Conservation (phyloP, 306 rosid species). For the Citrullus amarus region DNA sequence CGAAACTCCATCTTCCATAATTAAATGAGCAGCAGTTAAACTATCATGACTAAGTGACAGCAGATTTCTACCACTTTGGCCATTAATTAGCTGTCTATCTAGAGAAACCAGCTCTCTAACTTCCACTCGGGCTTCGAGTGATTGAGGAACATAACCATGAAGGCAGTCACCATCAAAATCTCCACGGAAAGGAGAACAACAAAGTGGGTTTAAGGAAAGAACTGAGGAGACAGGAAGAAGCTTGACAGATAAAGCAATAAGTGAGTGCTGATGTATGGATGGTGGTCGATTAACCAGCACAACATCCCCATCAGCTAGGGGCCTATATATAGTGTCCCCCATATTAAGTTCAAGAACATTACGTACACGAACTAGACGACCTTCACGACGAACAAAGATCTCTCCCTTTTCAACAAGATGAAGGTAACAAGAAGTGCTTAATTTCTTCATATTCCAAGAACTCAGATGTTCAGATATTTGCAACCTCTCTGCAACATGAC, state of each 20-base stretch:
- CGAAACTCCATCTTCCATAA: conserved; percentile 45
- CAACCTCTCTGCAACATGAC: conserved; percentile 71
- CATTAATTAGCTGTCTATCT: conserved; percentile 64
- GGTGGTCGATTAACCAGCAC: conserved; percentile 92
- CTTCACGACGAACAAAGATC: conserved; percentile 44
- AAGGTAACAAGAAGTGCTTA: conserved; percentile 39
- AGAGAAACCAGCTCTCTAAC: conserved; percentile 72
- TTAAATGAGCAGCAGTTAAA: conserved; percentile 69
- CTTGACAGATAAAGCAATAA: conserved; percentile 56
- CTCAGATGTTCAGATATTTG: conserved; percentile 55
- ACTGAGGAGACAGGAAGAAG: conserved; percentile 62
- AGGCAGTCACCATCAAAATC: conserved; percentile 99
- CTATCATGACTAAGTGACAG: conserved; percentile 89
- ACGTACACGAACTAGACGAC: conserved; percentile 25
- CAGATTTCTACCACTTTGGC: conserved; percentile 80
- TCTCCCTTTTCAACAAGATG: conserved; percentile 53
- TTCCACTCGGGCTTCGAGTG: conserved; percentile 65
- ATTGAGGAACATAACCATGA: conserved; percentile 87
- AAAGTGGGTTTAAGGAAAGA: conserved; percentile 69
- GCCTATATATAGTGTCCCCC: conserved; percentile 67
- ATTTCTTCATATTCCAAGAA: conserved; percentile 43
- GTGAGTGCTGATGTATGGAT: conserved; percentile 89
- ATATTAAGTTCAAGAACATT: conserved; percentile 36
- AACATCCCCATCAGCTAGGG: conserved; percentile 60
- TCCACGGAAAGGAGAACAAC: conserved; percentile 90